Evolutionary conservation across 2,329 filamentous ascomycete genomes (phyloP).

Genomic region (Knufia petricola): DNA sequence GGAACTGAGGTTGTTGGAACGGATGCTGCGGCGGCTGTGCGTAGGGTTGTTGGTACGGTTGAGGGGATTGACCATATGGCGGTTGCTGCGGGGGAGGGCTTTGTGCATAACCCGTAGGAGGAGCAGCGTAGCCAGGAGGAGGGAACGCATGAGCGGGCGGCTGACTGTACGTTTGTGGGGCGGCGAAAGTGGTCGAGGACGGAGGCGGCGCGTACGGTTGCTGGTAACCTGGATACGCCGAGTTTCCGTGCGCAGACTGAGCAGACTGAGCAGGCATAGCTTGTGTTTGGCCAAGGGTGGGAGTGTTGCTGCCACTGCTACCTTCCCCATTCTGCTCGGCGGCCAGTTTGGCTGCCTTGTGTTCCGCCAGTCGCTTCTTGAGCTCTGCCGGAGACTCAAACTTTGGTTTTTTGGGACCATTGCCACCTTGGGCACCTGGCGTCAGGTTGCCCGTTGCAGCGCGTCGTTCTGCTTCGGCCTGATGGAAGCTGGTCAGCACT

Average conservation of each 20-base stretch:
- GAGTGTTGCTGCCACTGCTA: conserved; percentile 50
- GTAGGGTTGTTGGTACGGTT: conserved; percentile 16
- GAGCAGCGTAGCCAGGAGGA: conserved; percentile 17
- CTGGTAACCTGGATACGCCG: conserved; percentile 19
- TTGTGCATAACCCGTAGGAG: not conserved
- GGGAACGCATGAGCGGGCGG: conserved; percentile 23
- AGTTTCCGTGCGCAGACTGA: conserved; percentile 16
- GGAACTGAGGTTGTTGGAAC: conserved; percentile 19
- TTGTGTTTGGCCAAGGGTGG: conserved; percentile 40
- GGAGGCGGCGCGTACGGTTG: conserved; percentile 16
- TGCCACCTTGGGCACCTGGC: conserved; percentile 46
- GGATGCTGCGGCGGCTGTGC: conserved; percentile 17
- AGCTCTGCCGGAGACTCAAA: conserved; percentile 67
- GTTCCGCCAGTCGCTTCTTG: conserved; percentile 69
- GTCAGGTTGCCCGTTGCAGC: conserved; percentile 75
- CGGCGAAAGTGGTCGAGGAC: conserved; percentile 4
- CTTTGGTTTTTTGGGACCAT: conserved; percentile 52
- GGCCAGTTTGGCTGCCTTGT: conserved; percentile 52
- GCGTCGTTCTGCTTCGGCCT: conserved; percentile 72
- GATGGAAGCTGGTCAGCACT: conserved; percentile 76
- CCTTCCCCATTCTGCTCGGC: conserved; percentile 50
- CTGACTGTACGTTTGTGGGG: conserved; percentile 18
- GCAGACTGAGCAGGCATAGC: conserved; percentile 26
- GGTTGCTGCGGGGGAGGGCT: conserved; percentile 11
- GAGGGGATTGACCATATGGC: conserved; percentile 6